These are phyloP conservation scores for Cyclocybe aegerita DNA, from an alignment of 768 basidiomycete genomes.

Conservation along the genomic window DNA sequence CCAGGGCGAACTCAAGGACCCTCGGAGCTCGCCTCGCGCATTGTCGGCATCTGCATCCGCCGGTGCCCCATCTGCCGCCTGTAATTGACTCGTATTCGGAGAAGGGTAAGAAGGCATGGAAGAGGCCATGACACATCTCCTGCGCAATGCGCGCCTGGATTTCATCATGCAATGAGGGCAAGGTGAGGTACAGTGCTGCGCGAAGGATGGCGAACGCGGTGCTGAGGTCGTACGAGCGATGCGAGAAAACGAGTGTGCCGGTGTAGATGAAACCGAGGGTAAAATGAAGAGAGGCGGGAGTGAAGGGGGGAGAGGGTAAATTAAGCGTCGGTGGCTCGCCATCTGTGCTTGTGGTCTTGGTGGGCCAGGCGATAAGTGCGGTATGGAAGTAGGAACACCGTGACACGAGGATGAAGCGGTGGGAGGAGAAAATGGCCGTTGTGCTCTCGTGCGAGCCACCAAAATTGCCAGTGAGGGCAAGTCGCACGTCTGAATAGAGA, in stretches of 20 bases:
- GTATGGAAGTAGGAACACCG: conserved; percentile 86
- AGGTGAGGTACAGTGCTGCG: conserved; percentile 75
- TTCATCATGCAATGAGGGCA: conserved; percentile 75
- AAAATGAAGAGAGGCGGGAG: conserved; percentile 91
- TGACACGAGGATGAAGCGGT: conserved; percentile 90
- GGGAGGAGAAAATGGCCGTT: conserved; percentile 86
- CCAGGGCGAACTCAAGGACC: conserved; percentile 77
- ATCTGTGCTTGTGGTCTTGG: conserved; percentile 16
- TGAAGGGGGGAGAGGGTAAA: conserved; percentile 91
- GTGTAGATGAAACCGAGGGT: conserved; percentile 94
- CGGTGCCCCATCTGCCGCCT: conserved; percentile 75
- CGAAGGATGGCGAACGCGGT: conserved; percentile 90
- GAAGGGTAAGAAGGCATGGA: conserved; percentile 80
- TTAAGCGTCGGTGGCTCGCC: conserved; percentile 58
- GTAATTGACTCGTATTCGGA: conserved; percentile 77
- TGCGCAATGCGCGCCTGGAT: conserved; percentile 79
- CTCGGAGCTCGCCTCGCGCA: conserved; percentile 80
- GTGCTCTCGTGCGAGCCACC: conserved; percentile 64
- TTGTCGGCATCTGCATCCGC: conserved; percentile 81
- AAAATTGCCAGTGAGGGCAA: conserved; percentile 72
- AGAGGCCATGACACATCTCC: conserved; percentile 90
- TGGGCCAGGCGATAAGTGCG: conserved; percentile 69
- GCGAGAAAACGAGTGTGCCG: conserved; percentile 90
- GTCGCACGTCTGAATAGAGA: conserved; percentile 88
- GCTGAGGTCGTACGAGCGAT: conserved; percentile 88